These are phyloP conservation scores for Colletotrichum cereale DNA, from an alignment of 2,329 filamentous ascomycete species.

Conservation along the genomic window DNA sequence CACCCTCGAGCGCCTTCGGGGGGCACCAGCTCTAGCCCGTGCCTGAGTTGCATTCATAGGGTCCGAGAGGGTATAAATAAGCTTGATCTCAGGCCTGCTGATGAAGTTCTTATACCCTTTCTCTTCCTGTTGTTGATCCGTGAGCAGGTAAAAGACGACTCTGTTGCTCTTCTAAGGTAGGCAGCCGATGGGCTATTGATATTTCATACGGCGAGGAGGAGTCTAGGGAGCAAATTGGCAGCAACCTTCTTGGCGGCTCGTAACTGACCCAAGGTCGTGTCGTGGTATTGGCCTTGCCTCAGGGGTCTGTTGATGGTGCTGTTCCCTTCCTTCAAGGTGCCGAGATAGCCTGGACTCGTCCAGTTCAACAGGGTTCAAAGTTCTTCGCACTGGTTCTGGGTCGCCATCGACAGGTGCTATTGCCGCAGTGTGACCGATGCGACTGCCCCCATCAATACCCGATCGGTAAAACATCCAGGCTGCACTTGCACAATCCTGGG, in stretches of 20 bases:
- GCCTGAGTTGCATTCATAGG: constrained; percentile 77
- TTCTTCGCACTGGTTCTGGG: constrained; percentile 97
- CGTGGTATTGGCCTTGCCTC: constrained; percentile 90
- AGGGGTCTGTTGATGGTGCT: constrained; percentile 82
- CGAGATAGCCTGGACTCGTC: constrained; percentile 85
- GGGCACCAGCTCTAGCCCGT: constrained; percentile 89
- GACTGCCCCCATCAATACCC: constrained; percentile 16
- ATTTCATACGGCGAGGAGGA: constrained; percentile 94
- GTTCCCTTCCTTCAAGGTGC: constrained; percentile 80
- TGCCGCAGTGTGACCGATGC: neutral
- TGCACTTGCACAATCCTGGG: too few species aligned
- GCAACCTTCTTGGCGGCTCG: constrained; percentile 87
- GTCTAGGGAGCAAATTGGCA: constrained; percentile 86
- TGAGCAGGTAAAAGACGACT: constrained; percentile 95
- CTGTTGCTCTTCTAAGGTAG: constrained; percentile 94
- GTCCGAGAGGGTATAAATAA: constrained; percentile 76
- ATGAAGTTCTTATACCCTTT: constrained; percentile 87
- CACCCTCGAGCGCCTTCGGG: constrained; percentile 68
- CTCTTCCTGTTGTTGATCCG: constrained; percentile 82
- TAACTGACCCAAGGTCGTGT: constrained; percentile 86
- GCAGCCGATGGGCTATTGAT: constrained; percentile 90
- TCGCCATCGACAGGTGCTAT: neutral
- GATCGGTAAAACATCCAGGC: neutral
- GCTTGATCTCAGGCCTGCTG: constrained; percentile 76
- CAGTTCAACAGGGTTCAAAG: constrained; percentile 96